Evolutionary conservation across 2,329 filamentous ascomycete species (phyloP).

Genomic region (Neopestalotiopsis sp.): DNA sequence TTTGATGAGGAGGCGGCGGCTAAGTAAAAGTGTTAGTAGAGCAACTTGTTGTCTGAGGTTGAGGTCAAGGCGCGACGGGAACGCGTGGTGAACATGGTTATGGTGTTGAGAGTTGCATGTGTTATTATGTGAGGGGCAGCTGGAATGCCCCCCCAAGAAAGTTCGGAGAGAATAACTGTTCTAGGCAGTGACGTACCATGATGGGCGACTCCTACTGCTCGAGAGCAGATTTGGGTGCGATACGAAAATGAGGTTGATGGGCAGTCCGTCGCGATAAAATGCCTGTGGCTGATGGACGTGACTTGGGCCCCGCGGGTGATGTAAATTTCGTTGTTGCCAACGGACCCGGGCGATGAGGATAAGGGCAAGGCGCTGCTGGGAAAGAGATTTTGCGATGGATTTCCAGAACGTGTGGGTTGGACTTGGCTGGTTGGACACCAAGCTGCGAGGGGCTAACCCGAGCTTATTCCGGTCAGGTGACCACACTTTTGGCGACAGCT

Average conservation of each 20-base stretch:
- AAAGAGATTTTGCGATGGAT: constrained; percentile 35
- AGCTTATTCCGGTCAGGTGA: constrained; percentile 16
- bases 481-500: neutral
- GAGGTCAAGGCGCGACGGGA: neutral
- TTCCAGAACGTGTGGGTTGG: constrained; percentile 29
- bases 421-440: constrained; percentile 16
- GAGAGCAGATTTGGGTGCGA: constrained; percentile 40
- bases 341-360: constrained; percentile 13
- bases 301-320: constrained; percentile 13
- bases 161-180: neutral
- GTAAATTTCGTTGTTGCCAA: constrained; percentile 18
- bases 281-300: constrained; percentile 11
- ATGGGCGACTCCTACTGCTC: constrained; percentile 55
- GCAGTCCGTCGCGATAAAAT: constrained; percentile 24
- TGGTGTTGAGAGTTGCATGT: constrained; percentile 1
- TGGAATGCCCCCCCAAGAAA: neutral
- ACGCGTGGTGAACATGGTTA: neutral
- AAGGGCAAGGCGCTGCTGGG: constrained; percentile 23
- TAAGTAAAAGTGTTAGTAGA: constrained; percentile 8
- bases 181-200: constrained; percentile 44
- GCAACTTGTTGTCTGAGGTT: neutral
- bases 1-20: constrained; percentile 94
- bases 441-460: constrained; percentile 17
- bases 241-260: constrained; percentile 42
- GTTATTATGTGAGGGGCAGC: neutral